Conservation (phyloP, 176 grass and related monocot species). For the Chloris gayana region DNA sequence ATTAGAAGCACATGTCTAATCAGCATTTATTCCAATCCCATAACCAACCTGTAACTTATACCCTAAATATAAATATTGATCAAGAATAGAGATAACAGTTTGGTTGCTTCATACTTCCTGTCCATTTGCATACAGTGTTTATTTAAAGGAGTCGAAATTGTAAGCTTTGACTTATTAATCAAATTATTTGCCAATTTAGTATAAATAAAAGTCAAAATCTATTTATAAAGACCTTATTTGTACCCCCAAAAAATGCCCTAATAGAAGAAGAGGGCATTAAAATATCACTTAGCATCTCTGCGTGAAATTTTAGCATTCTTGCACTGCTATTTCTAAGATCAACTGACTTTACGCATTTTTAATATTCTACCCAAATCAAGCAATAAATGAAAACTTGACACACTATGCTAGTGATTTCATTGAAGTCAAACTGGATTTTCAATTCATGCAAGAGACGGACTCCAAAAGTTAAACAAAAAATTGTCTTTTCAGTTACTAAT, state of each 20-base stretch:
- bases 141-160: neutral
- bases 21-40: conserved; percentile 11
- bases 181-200: neutral
- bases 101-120: neutral
- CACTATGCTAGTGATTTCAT: conserved; percentile 13
- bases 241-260: neutral
- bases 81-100: neutral
- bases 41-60: conserved; percentile 17
- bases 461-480: conserved; percentile 24
- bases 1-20: conserved; percentile 15
- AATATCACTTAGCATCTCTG: conserved; percentile 14
- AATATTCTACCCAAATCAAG: neutral
- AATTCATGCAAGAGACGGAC: neutral
- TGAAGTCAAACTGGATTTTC: neutral
- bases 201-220: neutral
- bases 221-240: neutral
- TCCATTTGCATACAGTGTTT: neutral
- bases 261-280: neutral
- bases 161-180: neutral
- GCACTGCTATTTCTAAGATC: neutral
- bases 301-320: neutral
- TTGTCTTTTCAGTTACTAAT: conserved; percentile 3
- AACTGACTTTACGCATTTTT: conserved; percentile 7
- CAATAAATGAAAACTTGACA: conserved; percentile 1
- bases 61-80: conserved; percentile 19